Evolutionary conservation across 345 rosid genomes (phyloP).

Genomic region (Eucalyptus globulus): DNA sequence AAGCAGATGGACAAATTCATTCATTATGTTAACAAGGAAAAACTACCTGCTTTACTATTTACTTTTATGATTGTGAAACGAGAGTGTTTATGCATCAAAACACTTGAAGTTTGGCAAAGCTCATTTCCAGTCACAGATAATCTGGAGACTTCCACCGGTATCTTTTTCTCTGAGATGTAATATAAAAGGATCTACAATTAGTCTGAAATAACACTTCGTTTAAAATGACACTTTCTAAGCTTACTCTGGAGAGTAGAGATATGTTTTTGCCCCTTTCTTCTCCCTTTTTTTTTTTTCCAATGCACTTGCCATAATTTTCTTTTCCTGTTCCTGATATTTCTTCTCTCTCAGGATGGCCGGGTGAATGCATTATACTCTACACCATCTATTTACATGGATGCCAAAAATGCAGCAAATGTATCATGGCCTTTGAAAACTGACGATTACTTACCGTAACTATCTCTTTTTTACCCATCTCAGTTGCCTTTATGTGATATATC

Average conservation of each 20-base stretch:
- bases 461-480: neutral
- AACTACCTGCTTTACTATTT: neutral
- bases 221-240: neutral
- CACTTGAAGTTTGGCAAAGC: neutral
- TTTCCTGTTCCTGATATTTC: neutral
- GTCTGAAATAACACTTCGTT: neutral
- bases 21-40: constrained; percentile 83
- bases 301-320: neutral
- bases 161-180: neutral
- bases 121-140: neutral
- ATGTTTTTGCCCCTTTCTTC: neutral
- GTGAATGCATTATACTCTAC: constrained; percentile 81
- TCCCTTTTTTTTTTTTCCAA: neutral
- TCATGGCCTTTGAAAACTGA: constrained; percentile 75
- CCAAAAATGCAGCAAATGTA: constrained; percentile 47
- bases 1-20: constrained; percentile 86
- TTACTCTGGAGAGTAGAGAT: neutral
- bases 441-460: constrained; percentile 79
- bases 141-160: neutral
- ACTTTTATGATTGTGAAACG: neutral
- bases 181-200: neutral
- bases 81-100: neutral
- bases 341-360: constrained; percentile 47
- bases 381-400: constrained; percentile 72
- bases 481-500: neutral